Evolutionary conservation across 2,329 filamentous ascomycete genomes (phyloP).

Genomic region (Coniochaeta sp.): DNA sequence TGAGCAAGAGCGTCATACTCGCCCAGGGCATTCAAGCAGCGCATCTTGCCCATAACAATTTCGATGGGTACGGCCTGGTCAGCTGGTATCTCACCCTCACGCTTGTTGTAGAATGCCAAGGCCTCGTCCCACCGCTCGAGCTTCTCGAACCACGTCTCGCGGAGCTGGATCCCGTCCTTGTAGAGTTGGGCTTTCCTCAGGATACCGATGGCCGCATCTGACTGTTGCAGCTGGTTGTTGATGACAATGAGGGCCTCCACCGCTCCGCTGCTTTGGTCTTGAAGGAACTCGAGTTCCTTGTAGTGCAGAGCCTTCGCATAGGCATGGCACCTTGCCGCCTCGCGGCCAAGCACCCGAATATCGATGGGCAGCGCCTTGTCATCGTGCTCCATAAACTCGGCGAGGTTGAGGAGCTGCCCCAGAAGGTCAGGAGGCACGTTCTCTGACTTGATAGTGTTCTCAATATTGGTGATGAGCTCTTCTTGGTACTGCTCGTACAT

Average conservation of each 20-base stretch:
- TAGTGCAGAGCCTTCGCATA: slow-evolving; percentile 98
- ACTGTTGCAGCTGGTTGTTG: slow-evolving; percentile 98
- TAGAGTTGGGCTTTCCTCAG: slow-evolving; percentile 93
- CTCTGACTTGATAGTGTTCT: slow-evolving; percentile 88
- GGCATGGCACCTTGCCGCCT: slow-evolving; percentile 93
- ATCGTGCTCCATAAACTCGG: slow-evolving; percentile 99
- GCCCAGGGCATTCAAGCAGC: slow-evolving; percentile 90
- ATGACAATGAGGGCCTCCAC: slow-evolving; percentile 98
- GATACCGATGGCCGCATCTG: slow-evolving; percentile 96
- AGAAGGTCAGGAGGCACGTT: slow-evolving; percentile 95
- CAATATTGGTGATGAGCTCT: slow-evolving; percentile 90
- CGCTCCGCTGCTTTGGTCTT: slow-evolving; percentile 90
- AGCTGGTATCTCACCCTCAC: slow-evolving; percentile 61
- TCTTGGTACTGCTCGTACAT: slow-evolving; percentile 96
- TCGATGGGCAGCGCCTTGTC: slow-evolving; percentile 98
- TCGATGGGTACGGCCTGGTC: slow-evolving; percentile 66
- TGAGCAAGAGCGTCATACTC: slow-evolving; percentile 94
- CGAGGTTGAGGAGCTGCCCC: slow-evolving; percentile 87
- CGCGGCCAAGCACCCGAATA: slow-evolving; percentile 86
- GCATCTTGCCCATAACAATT: slow-evolving; percentile 99
- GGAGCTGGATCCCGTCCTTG: slow-evolving; percentile 84
- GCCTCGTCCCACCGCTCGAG: slow-evolving; percentile 98
- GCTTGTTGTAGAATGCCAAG: slow-evolving; percentile 81
- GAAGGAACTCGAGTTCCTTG: slow-evolving; percentile 96
- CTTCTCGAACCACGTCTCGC: slow-evolving; percentile 99